These are phyloP conservation scores for button mushroom (Agaricus bisporus) DNA, from an alignment of 768 basidiomycete species.

Conservation along the genomic window DNA sequence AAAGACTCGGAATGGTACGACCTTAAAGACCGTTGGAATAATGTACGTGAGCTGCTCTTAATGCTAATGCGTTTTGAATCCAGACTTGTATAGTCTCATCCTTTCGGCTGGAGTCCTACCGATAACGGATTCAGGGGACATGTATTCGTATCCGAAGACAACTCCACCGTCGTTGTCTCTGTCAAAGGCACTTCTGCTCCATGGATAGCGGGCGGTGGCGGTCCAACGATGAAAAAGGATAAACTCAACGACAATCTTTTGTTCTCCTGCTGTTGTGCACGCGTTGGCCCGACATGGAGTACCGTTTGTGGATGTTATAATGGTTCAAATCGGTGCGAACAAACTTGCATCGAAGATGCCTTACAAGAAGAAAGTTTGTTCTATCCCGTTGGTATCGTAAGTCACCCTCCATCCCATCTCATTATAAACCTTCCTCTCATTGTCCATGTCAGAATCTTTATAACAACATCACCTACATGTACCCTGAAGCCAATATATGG, in stretches of 20 bases:
- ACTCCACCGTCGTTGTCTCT: conserved; percentile 80
- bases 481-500: conserved; percentile 89
- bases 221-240: conserved; percentile 83
- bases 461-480: conserved; percentile 87
- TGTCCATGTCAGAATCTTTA: conserved; percentile 65
- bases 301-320: conserved; percentile 87
- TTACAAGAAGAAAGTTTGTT: conserved; percentile 80
- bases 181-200: conserved; percentile 92
- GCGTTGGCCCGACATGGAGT: conserved; percentile 91
- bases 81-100: conserved; percentile 38
- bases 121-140: conserved; percentile 93
- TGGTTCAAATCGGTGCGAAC: conserved; percentile 70
- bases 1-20: conserved; percentile 66
- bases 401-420: conserved; percentile 19
- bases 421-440: neutral
- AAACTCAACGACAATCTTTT: conserved; percentile 94
- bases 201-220: conserved; percentile 60
- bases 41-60: conserved; percentile 26
- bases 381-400: conserved; percentile 78
- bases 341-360: conserved; percentile 73
- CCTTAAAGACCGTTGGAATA: conserved; percentile 56
- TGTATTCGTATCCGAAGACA: conserved; percentile 78
- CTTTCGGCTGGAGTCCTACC: conserved; percentile 87
- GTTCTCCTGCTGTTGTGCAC: conserved; percentile 94
- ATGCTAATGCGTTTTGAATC: neutral